Evolutionary conservation across 345 rosid genomes (phyloP).

Genomic region (Barbarea vulgaris): DNA sequence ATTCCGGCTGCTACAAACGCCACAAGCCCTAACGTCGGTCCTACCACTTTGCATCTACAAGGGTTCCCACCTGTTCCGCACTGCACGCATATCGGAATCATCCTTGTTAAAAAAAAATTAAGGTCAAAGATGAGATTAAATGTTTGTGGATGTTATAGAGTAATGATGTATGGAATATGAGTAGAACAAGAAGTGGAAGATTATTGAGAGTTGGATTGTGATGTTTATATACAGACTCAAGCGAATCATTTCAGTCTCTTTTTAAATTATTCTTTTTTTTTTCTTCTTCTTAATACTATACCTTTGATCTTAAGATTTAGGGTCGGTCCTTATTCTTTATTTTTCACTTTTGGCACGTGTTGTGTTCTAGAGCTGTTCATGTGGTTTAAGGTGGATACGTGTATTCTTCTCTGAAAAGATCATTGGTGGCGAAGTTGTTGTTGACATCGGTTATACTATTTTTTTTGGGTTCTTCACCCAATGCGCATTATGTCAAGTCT

Average conservation of each 20-base stretch:
- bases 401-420: not conserved
- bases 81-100: conserved; percentile 68
- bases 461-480: not conserved
- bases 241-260: conserved; percentile 25
- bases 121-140: conserved; percentile 10
- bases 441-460: not conserved
- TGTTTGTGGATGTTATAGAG: conserved; percentile 27
- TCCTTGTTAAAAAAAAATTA: not conserved
- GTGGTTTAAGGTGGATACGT: conserved; percentile 22
- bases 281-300: not conserved
- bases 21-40: conserved; percentile 79
- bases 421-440: conserved; percentile 1
- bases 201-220: conserved; percentile 26
- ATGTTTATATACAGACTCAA: conserved; percentile 35
- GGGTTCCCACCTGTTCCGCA: conserved; percentile 76
- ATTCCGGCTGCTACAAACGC: conserved; percentile 68
- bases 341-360: conserved; percentile 3
- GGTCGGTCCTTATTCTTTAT: conserved; percentile 14
- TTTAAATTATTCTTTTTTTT: not conserved
- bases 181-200: conserved; percentile 22
- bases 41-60: conserved; percentile 84
- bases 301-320: not conserved
- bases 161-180: conserved; percentile 27
- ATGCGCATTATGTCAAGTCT: not conserved
- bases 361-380: not conserved